A percentile compares a stretch with the other conserved stretches of the same genome.
Evolutionary conservation across 495 filamentous ascomycete genomes (phyloP).

Genomic region (Tirmania nivea): DNA sequence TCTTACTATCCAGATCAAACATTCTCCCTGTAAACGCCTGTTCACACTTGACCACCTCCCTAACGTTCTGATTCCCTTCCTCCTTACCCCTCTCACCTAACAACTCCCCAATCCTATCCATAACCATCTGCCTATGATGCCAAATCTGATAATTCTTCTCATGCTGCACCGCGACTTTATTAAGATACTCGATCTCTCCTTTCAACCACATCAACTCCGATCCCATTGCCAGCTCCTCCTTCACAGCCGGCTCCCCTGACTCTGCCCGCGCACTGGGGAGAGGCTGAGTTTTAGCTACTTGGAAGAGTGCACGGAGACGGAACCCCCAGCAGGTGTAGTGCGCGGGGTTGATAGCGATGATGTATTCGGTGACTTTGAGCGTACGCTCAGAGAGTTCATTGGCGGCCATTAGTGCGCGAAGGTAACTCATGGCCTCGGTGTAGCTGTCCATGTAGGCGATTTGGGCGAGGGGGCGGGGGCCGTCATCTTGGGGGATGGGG

Average conservation of each 20-base stretch:
- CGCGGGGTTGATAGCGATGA: constrained; percentile 80
- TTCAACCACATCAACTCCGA: constrained; percentile 30
- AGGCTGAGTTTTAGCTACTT: background rate
- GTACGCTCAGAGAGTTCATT: constrained; percentile 66
- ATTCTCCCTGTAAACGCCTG: constrained; percentile 53
- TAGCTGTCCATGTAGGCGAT: constrained; percentile 80
- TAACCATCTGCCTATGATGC: constrained; percentile 79
- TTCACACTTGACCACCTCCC: constrained; percentile 31
- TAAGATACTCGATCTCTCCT: constrained; percentile 67
- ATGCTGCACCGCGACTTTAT: constrained; percentile 54
- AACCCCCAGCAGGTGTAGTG: constrained; percentile 89
- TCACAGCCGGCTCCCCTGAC: background rate
- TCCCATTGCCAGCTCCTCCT: constrained; percentile 32
- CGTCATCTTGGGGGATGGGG: constrained; percentile 70
- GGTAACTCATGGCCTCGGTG: constrained; percentile 67
- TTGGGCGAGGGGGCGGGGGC: constrained; percentile 53
- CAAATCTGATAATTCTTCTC: constrained; percentile 99
- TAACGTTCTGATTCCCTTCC: background rate
- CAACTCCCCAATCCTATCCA: constrained; percentile 29
- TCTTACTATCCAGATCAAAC: constrained; percentile 73
- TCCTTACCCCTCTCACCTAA: constrained; percentile 7
- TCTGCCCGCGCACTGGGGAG: background rate
- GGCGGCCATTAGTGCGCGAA: constrained; percentile 75
- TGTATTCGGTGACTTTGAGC: constrained; percentile 61
- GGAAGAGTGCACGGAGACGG: background rate